Percentiles rank a stretch among this genome's conserved stretches.
phyloP scores from a whole-genome alignment of 495 filamentous ascomycete genomes.

The Antarctomyces pellizariae region DNA sequence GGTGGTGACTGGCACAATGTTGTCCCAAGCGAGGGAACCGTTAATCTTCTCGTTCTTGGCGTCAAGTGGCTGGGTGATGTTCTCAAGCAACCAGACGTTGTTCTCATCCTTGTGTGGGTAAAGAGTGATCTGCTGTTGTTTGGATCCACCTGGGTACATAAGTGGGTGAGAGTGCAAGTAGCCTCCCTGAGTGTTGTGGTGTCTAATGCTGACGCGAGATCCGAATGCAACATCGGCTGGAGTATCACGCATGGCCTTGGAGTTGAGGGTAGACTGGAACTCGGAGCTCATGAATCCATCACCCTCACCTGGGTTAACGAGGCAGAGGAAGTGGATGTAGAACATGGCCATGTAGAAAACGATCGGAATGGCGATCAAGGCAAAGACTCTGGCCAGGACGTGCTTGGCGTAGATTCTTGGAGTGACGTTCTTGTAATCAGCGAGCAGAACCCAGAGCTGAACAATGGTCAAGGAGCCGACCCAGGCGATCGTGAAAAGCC shows the following conservation, averaged over 20 bases:
- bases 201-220: constrained; percentile 64
- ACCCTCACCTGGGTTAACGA: constrained; percentile 85
- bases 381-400: constrained; percentile 76
- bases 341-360: constrained; percentile 92
- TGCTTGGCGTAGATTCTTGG: constrained; percentile 72
- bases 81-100: constrained; percentile 82
- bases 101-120: constrained; percentile 99
- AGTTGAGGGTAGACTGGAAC: constrained; percentile 93
- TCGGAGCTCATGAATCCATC: constrained; percentile 99
- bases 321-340: constrained; percentile 78
- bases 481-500: constrained; percentile 96
- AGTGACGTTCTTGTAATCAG: constrained; percentile 65
- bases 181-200: constrained; percentile 90
- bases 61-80: constrained; percentile 77
- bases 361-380: constrained; percentile 72
- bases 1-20: constrained; percentile 33
- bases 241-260: constrained; percentile 85
- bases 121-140: constrained; percentile 94
- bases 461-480: constrained; percentile 76
- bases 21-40: constrained; percentile 69
- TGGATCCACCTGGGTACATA: constrained; percentile 94
- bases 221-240: constrained; percentile 80
- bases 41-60: constrained; percentile 48
- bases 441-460: constrained; percentile 85
- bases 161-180: constrained; percentile 91